phyloP scores from a whole-genome alignment of 192 early-diverging fungal genomes.

The Dissophora ornata region DNA sequence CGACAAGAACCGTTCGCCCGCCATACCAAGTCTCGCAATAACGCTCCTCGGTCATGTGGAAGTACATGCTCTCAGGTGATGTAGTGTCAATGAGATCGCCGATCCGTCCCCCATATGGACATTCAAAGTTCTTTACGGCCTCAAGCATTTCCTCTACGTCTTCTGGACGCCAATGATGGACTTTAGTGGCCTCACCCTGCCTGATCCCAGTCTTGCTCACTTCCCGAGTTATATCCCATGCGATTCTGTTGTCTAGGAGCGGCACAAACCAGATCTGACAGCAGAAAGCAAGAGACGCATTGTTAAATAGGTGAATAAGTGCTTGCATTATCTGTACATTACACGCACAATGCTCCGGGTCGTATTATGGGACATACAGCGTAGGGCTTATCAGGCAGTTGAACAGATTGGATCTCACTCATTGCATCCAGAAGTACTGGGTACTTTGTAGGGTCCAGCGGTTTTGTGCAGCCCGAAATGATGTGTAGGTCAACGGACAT shows the following conservation, averaged over 20 bases:
- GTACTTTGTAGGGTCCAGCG: slow-evolving; percentile 36
- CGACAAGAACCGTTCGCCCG: slow-evolving; percentile 40
- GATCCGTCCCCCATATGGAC: slow-evolving; percentile 44
- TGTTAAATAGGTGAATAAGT: no score
- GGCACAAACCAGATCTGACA: slow-evolving; percentile 50
- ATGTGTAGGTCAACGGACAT: slow-evolving; percentile 41
- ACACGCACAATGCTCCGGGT: no score
- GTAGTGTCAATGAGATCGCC: slow-evolving; percentile 42
- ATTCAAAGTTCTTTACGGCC: slow-evolving; percentile 29
- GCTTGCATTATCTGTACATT: no score
- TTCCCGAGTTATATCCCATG: slow-evolving; percentile 41
- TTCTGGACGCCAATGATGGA: slow-evolving; percentile 34
- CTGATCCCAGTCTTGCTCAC: slow-evolving; percentile 29
- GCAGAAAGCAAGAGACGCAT: no score
- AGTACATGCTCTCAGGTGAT: slow-evolving; percentile 24
- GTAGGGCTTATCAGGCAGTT: slow-evolving; percentile 36
- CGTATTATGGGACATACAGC: slow-evolving; percentile 38
- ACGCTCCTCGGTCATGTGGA: slow-evolving; percentile 48
- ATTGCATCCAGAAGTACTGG: slow-evolving; percentile 44
- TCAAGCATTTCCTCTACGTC: slow-evolving; percentile 32
- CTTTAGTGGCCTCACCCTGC: slow-evolving; percentile 42
- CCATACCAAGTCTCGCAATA: slow-evolving; percentile 51
- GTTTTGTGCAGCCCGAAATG: slow-evolving; percentile 47
- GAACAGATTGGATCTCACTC: slow-evolving; percentile 51
- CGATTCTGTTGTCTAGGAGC: slow-evolving; percentile 41